phyloP scores from a whole-genome alignment of 306 rosid species.

The Pyrus communis region DNA sequence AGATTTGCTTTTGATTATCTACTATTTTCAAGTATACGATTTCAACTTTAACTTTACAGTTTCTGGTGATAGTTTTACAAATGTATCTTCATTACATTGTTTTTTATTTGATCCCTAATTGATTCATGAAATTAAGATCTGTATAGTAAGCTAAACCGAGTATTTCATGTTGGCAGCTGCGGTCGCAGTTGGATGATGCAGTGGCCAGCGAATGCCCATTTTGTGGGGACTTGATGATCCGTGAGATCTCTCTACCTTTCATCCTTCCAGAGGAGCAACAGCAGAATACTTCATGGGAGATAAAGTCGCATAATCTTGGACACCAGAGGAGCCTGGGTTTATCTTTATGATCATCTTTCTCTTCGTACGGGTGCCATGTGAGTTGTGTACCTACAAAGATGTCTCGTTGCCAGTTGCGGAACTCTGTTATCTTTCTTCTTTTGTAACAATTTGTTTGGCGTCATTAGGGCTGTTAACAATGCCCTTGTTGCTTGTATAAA shows the following conservation, averaged over 20 bases:
- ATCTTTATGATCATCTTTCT: conserved; percentile 31
- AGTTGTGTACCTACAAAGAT: neutral
- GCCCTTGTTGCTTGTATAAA: neutral
- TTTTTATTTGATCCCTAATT: too few relatives aligned
- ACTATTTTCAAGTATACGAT: neutral
- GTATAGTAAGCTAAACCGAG: conserved; percentile 1
- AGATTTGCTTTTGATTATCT: neutral
- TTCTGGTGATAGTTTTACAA: neutral
- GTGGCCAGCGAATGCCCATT: conserved; percentile 94
- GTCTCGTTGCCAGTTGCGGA: neutral
- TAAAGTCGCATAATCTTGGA: conserved; percentile 54
- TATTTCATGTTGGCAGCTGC: conserved; percentile 48
- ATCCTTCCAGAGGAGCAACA: conserved; percentile 57
- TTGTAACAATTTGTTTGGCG: neutral
- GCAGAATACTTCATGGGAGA: conserved; percentile 76
- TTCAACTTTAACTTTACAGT: too few relatives aligned
- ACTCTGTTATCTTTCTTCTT: neutral
- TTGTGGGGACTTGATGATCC: conserved; percentile 86
- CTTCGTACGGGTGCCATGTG: neutral
- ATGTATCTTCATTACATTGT: too few relatives aligned
- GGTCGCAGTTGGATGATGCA: conserved; percentile 88
- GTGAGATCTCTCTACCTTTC: conserved; percentile 84
- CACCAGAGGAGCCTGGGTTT: conserved; percentile 62
- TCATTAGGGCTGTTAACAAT: neutral
- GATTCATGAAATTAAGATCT: neutral